phyloP scores from a whole-genome alignment of 768 basidiomycete species.

The Pleurotus cornucopiae region DNA sequence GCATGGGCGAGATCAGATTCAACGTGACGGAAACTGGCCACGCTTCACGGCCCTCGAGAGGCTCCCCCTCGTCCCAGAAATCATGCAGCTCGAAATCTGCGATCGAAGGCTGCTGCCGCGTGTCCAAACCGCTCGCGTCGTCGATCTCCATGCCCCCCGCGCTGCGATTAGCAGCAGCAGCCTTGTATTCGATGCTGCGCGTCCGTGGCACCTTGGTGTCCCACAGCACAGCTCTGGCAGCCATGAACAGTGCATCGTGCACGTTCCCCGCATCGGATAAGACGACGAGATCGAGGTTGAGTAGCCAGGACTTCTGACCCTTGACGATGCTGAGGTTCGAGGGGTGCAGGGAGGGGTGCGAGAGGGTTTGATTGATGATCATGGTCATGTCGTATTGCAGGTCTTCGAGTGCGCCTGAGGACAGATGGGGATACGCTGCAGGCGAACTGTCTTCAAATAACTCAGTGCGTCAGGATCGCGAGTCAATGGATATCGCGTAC shows the following conservation, averaged over 20 bases:
- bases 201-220: conserved; percentile 80
- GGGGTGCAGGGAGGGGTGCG: conserved; percentile 65
- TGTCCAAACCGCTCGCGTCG: conserved; percentile 55
- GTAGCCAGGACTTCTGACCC: conserved; percentile 68
- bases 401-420: conserved; percentile 64
- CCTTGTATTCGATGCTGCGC: conserved; percentile 63
- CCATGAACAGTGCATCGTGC: conserved; percentile 76
- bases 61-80: conserved; percentile 83
- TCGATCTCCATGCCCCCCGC: conserved; percentile 56
- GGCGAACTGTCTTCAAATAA: conserved; percentile 61
- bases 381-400: conserved; percentile 70
- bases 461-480: conserved; percentile 13
- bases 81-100: conserved; percentile 86
- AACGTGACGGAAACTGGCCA: conserved; percentile 81
- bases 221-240: conserved; percentile 74
- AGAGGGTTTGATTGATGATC: conserved; percentile 58
- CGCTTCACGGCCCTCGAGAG: conserved; percentile 51
- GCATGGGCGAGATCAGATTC: conserved; percentile 63
- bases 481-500: conserved; percentile 41
- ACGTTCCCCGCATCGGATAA: conserved; percentile 73
- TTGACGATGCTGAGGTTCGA: conserved; percentile 57
- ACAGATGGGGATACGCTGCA: conserved; percentile 70
- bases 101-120: conserved; percentile 38
- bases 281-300: conserved; percentile 70
- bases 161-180: conserved; percentile 11